Base-by-base conservation (phyloP, 495 filamentous ascomycete genomes). In the Penicillium salamii region DNA sequence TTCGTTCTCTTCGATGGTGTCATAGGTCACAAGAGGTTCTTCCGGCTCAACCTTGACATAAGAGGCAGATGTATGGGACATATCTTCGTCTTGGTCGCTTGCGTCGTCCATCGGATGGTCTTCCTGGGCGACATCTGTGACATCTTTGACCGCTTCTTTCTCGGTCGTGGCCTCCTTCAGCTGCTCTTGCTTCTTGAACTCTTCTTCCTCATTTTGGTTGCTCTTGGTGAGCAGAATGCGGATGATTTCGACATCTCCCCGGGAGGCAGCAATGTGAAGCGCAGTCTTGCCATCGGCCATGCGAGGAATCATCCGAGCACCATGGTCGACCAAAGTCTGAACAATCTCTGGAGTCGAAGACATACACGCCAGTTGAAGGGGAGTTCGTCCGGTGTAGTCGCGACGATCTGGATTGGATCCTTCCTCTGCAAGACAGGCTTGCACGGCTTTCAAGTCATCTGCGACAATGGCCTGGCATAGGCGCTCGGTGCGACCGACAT, bases 341-440 rank as follows among this genome's bases (percentile, higher is more conserved):
- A 92, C 85, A 34, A 92, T 74, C 29, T 83, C 82, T 0, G 83
- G 79, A 0, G 80, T 83, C 0, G 84, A 87, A 17, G 68, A 74
- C 61, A 85, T 82, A 48, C 76, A 78, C 7, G 89, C 89, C 11
- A 95, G 71, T 49, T 92, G 89, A 9, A 92, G 70, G 4, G 89
- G 89, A 3, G 88, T 87, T 17, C 89, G 73, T 8, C 89, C 89
- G n/a, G 86, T 90, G 54, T 86, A 85, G 54, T 95, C 89, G 11
- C 89, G 71, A 13, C 67, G 67, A 53, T 91, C 81, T 1, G 82
- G 72, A 58, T 87, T 77, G 9, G 76, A 65, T 9, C 66, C 78
- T 46, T 86, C 81, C 53, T 84, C 76, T 2, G 67, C 57, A 24
- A 87, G 79, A 83, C 85, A 91, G 32, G 78, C 75, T 48, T 81